Percentiles rank a stretch among this genome's conserved stretches.
Conservation (phyloP, 1,139 yeast species). For the Wickerhamomyces sp. region DNA sequence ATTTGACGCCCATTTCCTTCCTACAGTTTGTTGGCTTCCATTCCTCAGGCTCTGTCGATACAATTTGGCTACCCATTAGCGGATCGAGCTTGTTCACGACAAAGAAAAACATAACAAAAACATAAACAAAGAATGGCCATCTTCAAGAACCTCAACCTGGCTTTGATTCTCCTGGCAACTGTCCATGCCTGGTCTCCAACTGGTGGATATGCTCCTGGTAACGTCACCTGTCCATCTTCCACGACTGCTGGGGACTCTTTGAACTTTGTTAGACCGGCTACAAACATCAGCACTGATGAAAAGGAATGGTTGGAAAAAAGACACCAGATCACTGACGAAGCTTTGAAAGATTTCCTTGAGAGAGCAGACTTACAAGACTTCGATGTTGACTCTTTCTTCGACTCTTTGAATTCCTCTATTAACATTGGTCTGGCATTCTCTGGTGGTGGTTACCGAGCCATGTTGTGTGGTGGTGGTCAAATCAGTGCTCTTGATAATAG, state of each 20-base stretch:
- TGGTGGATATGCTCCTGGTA: constrained; percentile 61
- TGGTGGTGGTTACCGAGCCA: constrained; percentile 93
- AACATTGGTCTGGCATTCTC: constrained; percentile 72
- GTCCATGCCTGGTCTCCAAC: constrained; percentile 52
- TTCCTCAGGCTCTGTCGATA: too few relatives aligned
- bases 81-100: too few relatives aligned
- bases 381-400: constrained; percentile 45
- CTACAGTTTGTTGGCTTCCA: too few relatives aligned
- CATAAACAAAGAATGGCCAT: not conserved
- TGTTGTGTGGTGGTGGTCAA: constrained; percentile 88
- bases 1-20: too few relatives aligned
- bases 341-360: constrained; percentile 50
- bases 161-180: constrained; percentile 1
- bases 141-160: not conserved
- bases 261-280: constrained; percentile 33
- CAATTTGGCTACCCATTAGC: too few relatives aligned
- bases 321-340: constrained; percentile 46
- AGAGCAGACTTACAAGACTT: constrained; percentile 58
- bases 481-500: constrained; percentile 75
- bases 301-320: constrained; percentile 36
- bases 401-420: constrained; percentile 34
- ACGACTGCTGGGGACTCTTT: constrained; percentile 18
- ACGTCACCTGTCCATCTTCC: constrained; percentile 48
- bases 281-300: constrained; percentile 26
- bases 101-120: not conserved